phyloP scores from a whole-genome alignment of 2,329 filamentous ascomycete species.

The Xylariaceae sp. region DNA sequence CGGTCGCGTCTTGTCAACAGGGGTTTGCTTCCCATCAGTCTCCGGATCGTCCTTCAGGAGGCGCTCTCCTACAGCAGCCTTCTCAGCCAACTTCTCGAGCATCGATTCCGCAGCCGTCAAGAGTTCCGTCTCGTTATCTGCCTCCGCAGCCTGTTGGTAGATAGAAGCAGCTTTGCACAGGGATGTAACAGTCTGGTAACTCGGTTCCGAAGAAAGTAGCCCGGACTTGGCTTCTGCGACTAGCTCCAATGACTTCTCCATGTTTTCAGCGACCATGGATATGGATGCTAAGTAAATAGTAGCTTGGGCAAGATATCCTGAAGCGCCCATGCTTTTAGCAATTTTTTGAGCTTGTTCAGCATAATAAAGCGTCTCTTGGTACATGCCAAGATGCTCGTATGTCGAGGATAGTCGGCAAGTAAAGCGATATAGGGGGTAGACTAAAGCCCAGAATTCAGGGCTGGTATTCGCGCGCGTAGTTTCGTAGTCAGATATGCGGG shows the following conservation, averaged over 20 bases:
- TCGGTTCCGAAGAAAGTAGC: conserved; percentile 43
- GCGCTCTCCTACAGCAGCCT: conserved; percentile 11
- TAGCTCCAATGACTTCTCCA: conserved; percentile 53
- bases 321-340: conserved; percentile 61
- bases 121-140: conserved; percentile 40
- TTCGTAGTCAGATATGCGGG: conserved; percentile 25
- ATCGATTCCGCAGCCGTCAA: conserved; percentile 47
- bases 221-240: conserved; percentile 49
- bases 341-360: conserved; percentile 78
- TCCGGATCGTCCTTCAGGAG: conserved; percentile 31
- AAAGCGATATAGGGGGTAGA: conserved; percentile 66
- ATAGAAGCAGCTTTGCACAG: conserved; percentile 53
- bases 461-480: conserved; percentile 38
- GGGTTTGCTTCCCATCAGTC: conserved; percentile 34
- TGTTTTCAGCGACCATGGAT: conserved; percentile 53
- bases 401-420: conserved; percentile 69
- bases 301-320: conserved; percentile 51
- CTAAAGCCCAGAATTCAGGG: conserved; percentile 73
- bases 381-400: conserved; percentile 79
- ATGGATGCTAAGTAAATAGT: conserved; percentile 51
- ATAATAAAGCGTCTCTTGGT: conserved; percentile 83
- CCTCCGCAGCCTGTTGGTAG: conserved; percentile 45
- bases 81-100: conserved; percentile 34
- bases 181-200: conserved; percentile 41
- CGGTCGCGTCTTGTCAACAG: conserved; percentile 31